A percentile compares a stretch with the other conserved stretches of the same genome.
Conservation (phyloP, 2,329 filamentous ascomycete species). For the Trichoderma lentiforme region DNA sequence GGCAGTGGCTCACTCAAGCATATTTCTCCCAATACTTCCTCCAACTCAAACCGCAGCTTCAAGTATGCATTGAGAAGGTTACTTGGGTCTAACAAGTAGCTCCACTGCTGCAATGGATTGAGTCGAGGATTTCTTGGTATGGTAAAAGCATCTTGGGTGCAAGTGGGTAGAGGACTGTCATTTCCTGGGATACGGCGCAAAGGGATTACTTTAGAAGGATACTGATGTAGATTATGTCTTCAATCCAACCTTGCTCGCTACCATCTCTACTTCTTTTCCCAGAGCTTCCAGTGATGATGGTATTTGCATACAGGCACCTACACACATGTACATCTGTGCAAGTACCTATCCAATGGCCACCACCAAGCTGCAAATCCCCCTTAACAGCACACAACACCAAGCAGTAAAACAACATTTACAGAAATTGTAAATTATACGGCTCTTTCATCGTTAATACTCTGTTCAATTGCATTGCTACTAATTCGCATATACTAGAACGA, state of each 20-base stretch:
- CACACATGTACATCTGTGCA: neutral
- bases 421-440: neutral
- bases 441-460: too few relatives aligned
- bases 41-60: neutral
- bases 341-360: neutral
- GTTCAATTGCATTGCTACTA: neutral
- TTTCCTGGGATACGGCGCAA: neutral
- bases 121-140: neutral
- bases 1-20: neutral
- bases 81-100: neutral
- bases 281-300: neutral
- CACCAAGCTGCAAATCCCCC: neutral
- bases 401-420: neutral
- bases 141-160: neutral
- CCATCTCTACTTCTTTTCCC: neutral
- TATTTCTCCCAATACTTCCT: neutral
- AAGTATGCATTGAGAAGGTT: neutral
- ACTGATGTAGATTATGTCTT: neutral
- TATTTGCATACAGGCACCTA: neutral
- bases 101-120: neutral
- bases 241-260: neutral
- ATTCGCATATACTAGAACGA: neutral
- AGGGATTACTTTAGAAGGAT: neutral
- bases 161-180: neutral
- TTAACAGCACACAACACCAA: neutral